Evolutionary conservation across 352 stramenopile genomes (phyloP).

Genomic region (Pythium inflatum): DNA sequence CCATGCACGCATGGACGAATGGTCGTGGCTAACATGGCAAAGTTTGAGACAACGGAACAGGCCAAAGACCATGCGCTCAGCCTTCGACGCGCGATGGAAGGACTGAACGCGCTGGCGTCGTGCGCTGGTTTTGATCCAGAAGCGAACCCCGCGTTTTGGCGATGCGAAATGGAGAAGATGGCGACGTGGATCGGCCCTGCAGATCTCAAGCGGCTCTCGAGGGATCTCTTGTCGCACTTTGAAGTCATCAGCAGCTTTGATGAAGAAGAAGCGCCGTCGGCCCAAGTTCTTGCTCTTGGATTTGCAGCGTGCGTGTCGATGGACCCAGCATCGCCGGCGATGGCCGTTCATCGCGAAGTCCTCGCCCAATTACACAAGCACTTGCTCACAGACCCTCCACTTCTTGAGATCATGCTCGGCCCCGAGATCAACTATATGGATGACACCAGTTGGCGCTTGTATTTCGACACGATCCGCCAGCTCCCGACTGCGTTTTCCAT

Average conservation of each 20-base stretch:
- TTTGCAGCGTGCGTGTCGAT: background rate
- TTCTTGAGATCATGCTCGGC: background rate
- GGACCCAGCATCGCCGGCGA: background rate
- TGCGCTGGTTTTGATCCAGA: slow-evolving; percentile 6
- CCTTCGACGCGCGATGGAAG: background rate
- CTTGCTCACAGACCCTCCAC: background rate
- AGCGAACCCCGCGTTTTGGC: slow-evolving; percentile 4
- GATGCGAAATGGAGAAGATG: background rate
- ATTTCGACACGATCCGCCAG: background rate
- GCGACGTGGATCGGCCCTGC: background rate
- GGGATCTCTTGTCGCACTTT: background rate
- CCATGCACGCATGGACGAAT: background rate
- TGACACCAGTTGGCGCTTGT: background rate
- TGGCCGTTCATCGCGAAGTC: background rate
- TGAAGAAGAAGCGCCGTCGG: no score
- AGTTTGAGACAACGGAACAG: background rate
- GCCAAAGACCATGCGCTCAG: background rate
- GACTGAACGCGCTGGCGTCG: background rate
- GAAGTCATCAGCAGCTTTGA: no score
- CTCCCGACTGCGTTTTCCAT: background rate
- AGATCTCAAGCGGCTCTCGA: background rate
- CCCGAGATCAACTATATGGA: background rate
- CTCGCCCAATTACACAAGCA: background rate
- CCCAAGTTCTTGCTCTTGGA: no score
- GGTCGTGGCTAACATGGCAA: background rate